A percentile compares a stretch with the other conserved stretches of the same genome.
Evolutionary conservation across 441 rosid genomes (phyloP).

Genomic region (Adansonia rubrostipa): DNA sequence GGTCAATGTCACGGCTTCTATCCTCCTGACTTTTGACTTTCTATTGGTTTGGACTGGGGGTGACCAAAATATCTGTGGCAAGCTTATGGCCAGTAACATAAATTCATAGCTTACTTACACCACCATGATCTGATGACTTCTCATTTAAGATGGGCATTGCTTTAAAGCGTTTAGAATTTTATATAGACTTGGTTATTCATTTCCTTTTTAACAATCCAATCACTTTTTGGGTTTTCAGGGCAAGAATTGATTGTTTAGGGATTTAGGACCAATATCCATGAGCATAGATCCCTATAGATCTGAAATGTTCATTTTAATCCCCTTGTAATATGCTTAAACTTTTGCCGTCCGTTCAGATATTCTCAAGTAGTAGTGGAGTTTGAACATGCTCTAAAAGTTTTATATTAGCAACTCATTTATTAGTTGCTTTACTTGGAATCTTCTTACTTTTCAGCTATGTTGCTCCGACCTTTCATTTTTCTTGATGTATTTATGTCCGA

Average conservation of each 20-base stretch:
- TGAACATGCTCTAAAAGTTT: slow-evolving; percentile 1
- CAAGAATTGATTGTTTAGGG: background rate
- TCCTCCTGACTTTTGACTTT: background rate
- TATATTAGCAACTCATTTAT: background rate
- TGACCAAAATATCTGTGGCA: background rate
- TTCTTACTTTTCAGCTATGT: too few species aligned
- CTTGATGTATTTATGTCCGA: too few species aligned
- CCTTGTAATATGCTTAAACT: too few species aligned
- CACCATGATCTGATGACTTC: background rate
- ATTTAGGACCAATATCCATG: background rate
- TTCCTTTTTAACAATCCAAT: background rate
- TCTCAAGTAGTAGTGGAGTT: background rate
- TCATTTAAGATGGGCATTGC: background rate
- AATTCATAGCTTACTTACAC: background rate
- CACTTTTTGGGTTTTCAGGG: background rate
- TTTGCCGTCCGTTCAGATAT: background rate
- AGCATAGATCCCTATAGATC: background rate
- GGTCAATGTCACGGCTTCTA: background rate
- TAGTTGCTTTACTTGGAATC: background rate
- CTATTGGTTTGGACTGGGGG: background rate
- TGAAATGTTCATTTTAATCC: background rate
- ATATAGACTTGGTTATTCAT: background rate
- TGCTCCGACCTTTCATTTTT: too few species aligned
- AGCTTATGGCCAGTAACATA: background rate
- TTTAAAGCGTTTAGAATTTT: background rate